Percentiles rank a stretch among this genome's conserved stretches.
These are phyloP conservation scores for Pleurotus cornucopiae DNA, from an alignment of 768 basidiomycete genomes.

Conservation along the genomic window DNA sequence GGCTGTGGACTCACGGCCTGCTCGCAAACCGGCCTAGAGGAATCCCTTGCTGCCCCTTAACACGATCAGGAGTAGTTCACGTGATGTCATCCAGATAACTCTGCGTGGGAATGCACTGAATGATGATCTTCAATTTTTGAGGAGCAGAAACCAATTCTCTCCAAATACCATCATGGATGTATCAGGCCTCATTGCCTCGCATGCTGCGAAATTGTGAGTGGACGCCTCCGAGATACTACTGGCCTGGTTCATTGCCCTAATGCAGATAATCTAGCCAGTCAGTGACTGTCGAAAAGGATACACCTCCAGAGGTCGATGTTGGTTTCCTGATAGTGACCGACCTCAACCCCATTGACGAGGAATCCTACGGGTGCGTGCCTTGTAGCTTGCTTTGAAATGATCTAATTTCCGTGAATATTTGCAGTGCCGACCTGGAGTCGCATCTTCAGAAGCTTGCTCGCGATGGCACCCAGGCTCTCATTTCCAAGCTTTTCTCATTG, in stretches of 20 bases:
- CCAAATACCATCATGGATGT: conserved; percentile 60
- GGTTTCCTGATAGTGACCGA: conserved; percentile 86
- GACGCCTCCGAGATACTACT: neutral
- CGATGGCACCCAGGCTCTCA: conserved; percentile 77
- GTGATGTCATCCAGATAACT: too few relatives aligned
- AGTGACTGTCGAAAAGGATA: conserved; percentile 71
- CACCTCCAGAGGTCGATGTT: conserved; percentile 74
- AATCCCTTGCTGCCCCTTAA: too few relatives aligned
- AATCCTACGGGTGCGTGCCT: conserved; percentile 68
- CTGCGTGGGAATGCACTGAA: too few relatives aligned
- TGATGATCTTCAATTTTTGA: too few relatives aligned
- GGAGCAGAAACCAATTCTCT: too few relatives aligned
- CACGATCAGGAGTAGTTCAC: too few relatives aligned
- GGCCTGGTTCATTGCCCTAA: neutral
- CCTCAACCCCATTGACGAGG: conserved; percentile 79
- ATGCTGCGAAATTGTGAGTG: conserved; percentile 68
- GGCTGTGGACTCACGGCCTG: too few relatives aligned
- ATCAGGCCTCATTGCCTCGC: conserved; percentile 69
- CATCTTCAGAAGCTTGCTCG: conserved; percentile 77
- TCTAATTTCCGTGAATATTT: neutral
- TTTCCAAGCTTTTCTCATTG: conserved; percentile 76
- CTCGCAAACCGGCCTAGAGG: too few relatives aligned
- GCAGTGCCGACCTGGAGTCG: conserved; percentile 73
- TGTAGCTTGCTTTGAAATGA: neutral
- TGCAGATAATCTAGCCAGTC: conserved; percentile 46